Base-by-base conservation (phyloP, 2,329 filamentous ascomycete genomes). In the Raffaelea ambrosiae region DNA sequence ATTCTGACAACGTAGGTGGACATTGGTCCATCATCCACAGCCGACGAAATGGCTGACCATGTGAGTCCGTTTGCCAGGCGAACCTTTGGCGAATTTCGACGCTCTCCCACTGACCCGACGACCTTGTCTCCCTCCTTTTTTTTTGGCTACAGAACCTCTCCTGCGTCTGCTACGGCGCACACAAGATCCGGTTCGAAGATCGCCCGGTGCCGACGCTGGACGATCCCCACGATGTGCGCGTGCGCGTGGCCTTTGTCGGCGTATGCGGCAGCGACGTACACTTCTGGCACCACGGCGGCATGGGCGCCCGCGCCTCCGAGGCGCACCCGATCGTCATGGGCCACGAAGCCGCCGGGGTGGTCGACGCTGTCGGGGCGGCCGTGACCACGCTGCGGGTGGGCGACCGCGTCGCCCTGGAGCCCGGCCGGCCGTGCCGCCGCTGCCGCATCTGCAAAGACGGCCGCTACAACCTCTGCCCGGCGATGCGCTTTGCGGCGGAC, bases 401-500 rank as follows among this genome's bases (percentile, higher is more conserved):
- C 49, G 90, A 96, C 68, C 83, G 86, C 57, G 84, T 96, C 19
- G 89, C 91, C n/a, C 72, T 97, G 39, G 91, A 97, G 73, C 91
- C 94, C 16, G 91, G 91, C 44, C 77, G 87, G 45, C 88, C 89
- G 1, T 97, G 91, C 70, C 81, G 86, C 35, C 77, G 80, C 54
- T 97, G 91, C 72, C 65, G 69, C 46, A 72, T 80, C 57, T 97
- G 91, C 72, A 85, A 88, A 56, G 73, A 77, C 40, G 91, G 91
- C 50, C 78, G 81, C 58, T 96, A 97, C 73, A 95, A 96, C 65
- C 80, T 97, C 19, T 97, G 91, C 66, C 76, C 79, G 5, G 76
- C 86, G 48, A 95, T 97, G 88, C 71, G 69, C 20, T 97, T 97
- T 62, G 91, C 91, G 21, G 91, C 91, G 1, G 96, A 91, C 16